Conservation (phyloP, 2,329 filamentous ascomycete genomes). For the Ophiostoma himal-ulmi region DNA sequence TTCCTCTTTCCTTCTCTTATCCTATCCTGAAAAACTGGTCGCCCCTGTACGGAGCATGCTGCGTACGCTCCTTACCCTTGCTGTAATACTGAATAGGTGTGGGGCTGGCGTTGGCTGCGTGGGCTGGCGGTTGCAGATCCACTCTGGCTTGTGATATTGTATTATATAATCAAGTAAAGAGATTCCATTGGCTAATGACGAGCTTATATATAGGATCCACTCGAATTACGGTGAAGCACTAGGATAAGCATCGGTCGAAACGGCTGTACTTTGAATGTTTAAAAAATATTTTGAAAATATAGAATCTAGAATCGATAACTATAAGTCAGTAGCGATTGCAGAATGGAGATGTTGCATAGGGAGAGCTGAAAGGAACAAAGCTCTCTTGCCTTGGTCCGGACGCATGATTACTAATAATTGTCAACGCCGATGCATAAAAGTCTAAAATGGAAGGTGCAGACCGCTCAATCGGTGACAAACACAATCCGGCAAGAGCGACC, state of each 20-base stretch:
- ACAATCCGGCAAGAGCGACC: background rate
- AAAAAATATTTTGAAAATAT: background rate
- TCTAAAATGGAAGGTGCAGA: background rate
- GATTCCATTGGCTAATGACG: background rate
- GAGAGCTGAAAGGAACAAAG: no score
- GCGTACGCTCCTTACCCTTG: no score
- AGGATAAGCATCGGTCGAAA: background rate
- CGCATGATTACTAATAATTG: background rate
- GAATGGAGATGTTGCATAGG: no score
- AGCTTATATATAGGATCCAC: background rate
- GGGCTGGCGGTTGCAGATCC: background rate
- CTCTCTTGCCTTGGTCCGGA: background rate
- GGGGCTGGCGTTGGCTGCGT: background rate
- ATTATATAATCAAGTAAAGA: background rate
- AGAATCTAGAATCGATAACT: background rate
- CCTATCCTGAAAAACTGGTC: constrained; percentile 1
- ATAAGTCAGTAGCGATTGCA: no score
- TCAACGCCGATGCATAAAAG: background rate
- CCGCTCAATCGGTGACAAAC: background rate
- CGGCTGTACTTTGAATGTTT: no score
- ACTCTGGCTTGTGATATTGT: background rate
- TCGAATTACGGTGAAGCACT: constrained; percentile 7
- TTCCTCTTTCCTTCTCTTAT: no score
- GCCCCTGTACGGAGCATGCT: background rate
- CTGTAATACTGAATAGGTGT: no score